Conservation (phyloP, 2,329 filamentous ascomycete species). For the Aspergillus viridinutans region DNA sequence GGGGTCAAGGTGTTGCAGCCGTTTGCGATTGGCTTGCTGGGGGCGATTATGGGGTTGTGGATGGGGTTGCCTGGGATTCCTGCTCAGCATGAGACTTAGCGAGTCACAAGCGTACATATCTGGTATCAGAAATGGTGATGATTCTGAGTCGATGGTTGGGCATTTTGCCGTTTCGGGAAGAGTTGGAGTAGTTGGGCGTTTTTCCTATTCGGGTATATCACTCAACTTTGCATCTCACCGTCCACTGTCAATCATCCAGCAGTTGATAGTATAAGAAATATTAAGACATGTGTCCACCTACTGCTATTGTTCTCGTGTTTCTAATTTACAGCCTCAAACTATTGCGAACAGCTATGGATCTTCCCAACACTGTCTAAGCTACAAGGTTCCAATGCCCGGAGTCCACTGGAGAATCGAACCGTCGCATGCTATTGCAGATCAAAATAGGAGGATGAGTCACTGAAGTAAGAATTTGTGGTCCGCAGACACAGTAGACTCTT, state of each 20-base stretch:
- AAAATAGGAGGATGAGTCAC: neutral
- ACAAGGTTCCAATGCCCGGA: no score
- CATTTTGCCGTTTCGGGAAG: neutral
- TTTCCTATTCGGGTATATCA: neutral
- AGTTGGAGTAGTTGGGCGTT: neutral
- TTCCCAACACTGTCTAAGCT: neutral
- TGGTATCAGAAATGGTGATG: neutral
- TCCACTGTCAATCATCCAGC: no score
- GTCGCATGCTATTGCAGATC: neutral
- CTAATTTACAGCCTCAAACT: no score
- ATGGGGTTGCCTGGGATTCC: slow-evolving; percentile 27
- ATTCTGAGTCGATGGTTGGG: neutral
- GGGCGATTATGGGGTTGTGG: slow-evolving; percentile 51
- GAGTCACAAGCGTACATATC: no score
- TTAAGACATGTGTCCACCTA: neutral
- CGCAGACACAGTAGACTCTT: no score
- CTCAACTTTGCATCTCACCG: neutral
- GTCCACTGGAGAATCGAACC: neutral
- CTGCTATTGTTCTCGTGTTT: no score
- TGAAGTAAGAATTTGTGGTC: neutral
- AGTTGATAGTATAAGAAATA: no score
- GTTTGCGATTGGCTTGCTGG: slow-evolving; percentile 47
- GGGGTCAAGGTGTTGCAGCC: slow-evolving; percentile 59
- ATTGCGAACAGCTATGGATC: no score
- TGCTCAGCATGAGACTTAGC: neutral